phyloP scores from a whole-genome alignment of 1,139 yeast genomes.

The Nakaseomyces uthaithaninus region DNA sequence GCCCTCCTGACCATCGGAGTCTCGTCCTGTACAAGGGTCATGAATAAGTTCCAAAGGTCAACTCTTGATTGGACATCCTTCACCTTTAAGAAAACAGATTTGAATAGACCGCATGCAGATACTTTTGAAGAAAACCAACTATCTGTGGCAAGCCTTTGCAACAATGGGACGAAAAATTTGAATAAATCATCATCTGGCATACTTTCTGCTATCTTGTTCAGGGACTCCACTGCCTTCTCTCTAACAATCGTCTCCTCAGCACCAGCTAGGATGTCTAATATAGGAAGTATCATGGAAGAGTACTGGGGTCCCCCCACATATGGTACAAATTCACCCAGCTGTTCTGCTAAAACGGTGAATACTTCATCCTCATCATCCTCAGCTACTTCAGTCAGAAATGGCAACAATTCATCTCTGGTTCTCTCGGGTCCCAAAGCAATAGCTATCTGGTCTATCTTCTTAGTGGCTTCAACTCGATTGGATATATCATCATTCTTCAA shows the following conservation, averaged over 20 bases:
- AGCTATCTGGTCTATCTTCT: slow-evolving; percentile 87
- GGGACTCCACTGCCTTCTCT: slow-evolving; percentile 84
- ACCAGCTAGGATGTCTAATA: slow-evolving; percentile 80
- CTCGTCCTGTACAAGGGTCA: slow-evolving; percentile 74
- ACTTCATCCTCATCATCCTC: slow-evolving; percentile 99
- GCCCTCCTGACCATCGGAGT: slow-evolving; percentile 98
- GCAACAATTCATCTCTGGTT: slow-evolving; percentile 79
- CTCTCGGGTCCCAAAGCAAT: slow-evolving; percentile 92
- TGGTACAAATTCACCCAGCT: slow-evolving; percentile 81
- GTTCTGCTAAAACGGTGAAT: slow-evolving; percentile 84
- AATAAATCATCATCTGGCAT: slow-evolving; percentile 59
- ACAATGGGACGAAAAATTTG: slow-evolving; percentile 62
- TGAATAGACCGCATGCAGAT: slow-evolving; percentile 84
- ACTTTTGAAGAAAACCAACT: slow-evolving; percentile 95
- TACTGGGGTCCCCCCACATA: slow-evolving; percentile 77
- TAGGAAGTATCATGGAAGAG: slow-evolving; percentile 70
- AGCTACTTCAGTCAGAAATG: slow-evolving; percentile 83
- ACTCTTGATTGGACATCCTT: slow-evolving; percentile 43
- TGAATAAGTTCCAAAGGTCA: slow-evolving; percentile 57
- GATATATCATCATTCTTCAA: slow-evolving; percentile 92
- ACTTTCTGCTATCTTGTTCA: slow-evolving; percentile 60
- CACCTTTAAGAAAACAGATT: slow-evolving; percentile 59
- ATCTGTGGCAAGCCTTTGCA: slow-evolving; percentile 71
- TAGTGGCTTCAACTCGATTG: slow-evolving; percentile 91
- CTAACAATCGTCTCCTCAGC: slow-evolving; percentile 96